These are phyloP conservation scores for Umbellularia californica DNA, from an alignment of 164 flowering plant species.

Conservation along the genomic window DNA sequence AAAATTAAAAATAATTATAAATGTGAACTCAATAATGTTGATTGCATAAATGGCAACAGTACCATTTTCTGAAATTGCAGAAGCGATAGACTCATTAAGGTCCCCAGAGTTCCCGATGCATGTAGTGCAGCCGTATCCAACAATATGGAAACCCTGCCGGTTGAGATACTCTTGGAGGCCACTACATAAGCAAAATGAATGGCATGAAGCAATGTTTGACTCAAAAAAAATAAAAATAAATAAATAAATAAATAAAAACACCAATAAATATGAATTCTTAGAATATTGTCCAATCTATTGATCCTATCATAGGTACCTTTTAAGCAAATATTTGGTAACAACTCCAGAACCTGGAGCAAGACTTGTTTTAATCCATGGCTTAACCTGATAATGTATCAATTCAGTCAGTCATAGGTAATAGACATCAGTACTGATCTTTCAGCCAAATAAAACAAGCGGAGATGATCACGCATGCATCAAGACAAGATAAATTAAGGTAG, in stretches of 20 bases:
- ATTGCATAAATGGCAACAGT: constrained; percentile 2
- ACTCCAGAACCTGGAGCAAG: constrained; percentile 94
- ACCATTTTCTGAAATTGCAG: constrained; percentile 81
- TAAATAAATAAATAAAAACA: too few relatives aligned
- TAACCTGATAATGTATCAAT: constrained; percentile 42
- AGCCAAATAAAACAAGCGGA: background rate
- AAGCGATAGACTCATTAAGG: constrained; percentile 64
- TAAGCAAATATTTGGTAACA: constrained; percentile 75
- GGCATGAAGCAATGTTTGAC: background rate
- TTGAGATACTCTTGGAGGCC: constrained; percentile 74
- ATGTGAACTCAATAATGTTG: background rate
- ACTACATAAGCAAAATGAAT: constrained; percentile 31
- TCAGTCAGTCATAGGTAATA: background rate
- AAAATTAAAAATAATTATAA: background rate
- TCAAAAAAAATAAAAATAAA: background rate
- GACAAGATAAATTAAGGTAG: background rate
- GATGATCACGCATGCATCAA: background rate
- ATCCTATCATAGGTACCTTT: constrained; percentile 40
- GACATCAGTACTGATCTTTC: too few relatives aligned
- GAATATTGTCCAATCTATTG: background rate
- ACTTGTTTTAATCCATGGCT: constrained; percentile 88
- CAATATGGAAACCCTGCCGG: constrained; percentile 70
- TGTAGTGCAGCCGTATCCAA: constrained; percentile 92
- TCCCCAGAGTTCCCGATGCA: constrained; percentile 93
- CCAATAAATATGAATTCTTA: background rate